Evolutionary conservation across 306 rosid genomes (phyloP).

Genomic region (Calophaca sinica): DNA sequence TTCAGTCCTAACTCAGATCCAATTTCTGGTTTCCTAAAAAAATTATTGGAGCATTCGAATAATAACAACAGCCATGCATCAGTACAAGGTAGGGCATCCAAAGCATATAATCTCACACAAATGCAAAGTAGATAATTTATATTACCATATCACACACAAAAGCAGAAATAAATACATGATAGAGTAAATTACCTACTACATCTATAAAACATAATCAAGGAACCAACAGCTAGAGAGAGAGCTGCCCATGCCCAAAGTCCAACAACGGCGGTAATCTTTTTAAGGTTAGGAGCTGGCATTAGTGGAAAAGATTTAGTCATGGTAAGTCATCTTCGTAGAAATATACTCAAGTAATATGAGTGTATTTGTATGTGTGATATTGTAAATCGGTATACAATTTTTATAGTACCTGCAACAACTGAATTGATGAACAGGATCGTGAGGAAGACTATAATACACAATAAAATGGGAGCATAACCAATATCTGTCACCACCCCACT

Average conservation of each 20-base stretch:
- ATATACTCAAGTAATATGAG: slow-evolving; percentile 34
- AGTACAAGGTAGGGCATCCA: slow-evolving; percentile 24
- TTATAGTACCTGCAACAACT: slow-evolving; percentile 71
- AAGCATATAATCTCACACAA: slow-evolving; percentile 22
- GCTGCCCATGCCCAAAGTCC: slow-evolving; percentile 93
- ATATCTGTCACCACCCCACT: slow-evolving; percentile 57
- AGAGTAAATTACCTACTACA: slow-evolving; percentile 78
- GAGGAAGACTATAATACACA: slow-evolving; percentile 59
- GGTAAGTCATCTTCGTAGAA: slow-evolving; percentile 36
- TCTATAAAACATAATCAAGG: slow-evolving; percentile 80
- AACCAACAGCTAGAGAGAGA: slow-evolving; percentile 62
- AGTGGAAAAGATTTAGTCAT: slow-evolving; percentile 52
- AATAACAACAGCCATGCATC: slow-evolving; percentile 17
- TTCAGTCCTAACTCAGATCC: slow-evolving; percentile 34
- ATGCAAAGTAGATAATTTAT: slow-evolving; percentile 26
- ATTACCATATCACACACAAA: slow-evolving; percentile 29
- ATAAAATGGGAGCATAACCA: slow-evolving; percentile 86
- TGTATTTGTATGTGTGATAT: slow-evolving; percentile 27
- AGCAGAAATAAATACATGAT: slow-evolving; percentile 37
- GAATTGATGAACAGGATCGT: slow-evolving; percentile 78
- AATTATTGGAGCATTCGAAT: slow-evolving; percentile 35
- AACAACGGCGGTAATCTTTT: slow-evolving; percentile 81
- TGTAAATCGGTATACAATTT: slow-evolving; percentile 38
- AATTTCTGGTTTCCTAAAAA: slow-evolving; percentile 9
- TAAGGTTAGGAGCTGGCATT: slow-evolving; percentile 73